Evolutionary conservation across 805 yeast genomes (phyloP).

Genomic region (Candida methanosorbosa): DNA sequence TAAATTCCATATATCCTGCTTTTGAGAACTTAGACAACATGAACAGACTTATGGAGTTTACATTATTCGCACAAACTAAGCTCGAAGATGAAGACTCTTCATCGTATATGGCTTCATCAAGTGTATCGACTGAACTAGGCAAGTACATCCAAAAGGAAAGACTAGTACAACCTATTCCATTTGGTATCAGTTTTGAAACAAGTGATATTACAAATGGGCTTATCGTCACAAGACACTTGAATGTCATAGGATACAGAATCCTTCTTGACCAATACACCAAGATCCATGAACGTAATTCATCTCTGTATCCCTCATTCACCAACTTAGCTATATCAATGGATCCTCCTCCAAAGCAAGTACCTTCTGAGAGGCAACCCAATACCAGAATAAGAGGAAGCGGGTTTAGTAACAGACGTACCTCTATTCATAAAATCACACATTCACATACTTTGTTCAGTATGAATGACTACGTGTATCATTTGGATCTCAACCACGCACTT

Average conservation of each 20-base stretch:
- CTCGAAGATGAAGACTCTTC: conserved; percentile 10
- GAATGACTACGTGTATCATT: background rate
- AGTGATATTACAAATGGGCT: background rate
- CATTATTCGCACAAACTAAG: conserved; percentile 10
- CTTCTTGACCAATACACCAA: conserved; percentile 1
- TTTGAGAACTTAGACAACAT: conserved; percentile 13
- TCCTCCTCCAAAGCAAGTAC: background rate
- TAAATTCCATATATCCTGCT: conserved; percentile 12
- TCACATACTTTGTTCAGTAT: background rate
- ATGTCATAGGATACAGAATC: conserved; percentile 1
- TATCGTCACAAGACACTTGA: background rate
- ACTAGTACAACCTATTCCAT: conserved; percentile 18
- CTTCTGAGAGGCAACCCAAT: background rate
- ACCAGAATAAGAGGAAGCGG: too few species aligned
- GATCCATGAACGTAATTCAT: background rate
- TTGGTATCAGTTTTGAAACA: conserved; percentile 15
- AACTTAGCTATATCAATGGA: background rate
- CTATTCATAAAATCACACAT: background rate
- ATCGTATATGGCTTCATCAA: background rate
- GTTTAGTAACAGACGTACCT: background rate
- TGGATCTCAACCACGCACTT: conserved; percentile 1
- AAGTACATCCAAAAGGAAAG: conserved; percentile 16
- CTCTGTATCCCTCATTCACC: background rate
- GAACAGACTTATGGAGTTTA: conserved; percentile 13
- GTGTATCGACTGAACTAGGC: conserved; percentile 10